A percentile compares a stretch with the other conserved stretches of the same genome.
Evolutionary conservation across 768 basidiomycete genomes (phyloP).

Genomic region (Phallus indusiatus): DNA sequence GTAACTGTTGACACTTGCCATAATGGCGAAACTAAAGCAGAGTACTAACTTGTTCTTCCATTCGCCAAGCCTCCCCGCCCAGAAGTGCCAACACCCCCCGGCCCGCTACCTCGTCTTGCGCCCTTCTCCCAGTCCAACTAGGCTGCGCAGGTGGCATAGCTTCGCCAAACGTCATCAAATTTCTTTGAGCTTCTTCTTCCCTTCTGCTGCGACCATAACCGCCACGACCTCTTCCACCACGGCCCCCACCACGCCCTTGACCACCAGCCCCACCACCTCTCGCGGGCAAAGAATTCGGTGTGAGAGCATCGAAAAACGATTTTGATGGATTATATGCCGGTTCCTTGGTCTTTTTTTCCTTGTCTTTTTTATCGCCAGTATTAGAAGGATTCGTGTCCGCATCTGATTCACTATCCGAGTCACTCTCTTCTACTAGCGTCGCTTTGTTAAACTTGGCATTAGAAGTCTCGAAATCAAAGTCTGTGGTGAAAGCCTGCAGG

Average conservation of each 20-base stretch:
- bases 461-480: conserved; percentile 73
- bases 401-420: conserved; percentile 21
- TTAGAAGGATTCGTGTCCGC: conserved; percentile 24
- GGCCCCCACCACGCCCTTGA: conserved; percentile 25
- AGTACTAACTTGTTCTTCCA: conserved; percentile 3
- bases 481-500: conserved; percentile 55
- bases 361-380: conserved; percentile 20
- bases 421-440: conserved; percentile 27
- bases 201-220: conserved; percentile 53
- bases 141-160: conserved; percentile 71
- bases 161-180: conserved; percentile 83
- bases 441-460: conserved; percentile 80
- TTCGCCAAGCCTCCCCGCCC: neutral
- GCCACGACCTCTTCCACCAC: conserved; percentile 29
- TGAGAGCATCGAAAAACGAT: conserved; percentile 73
- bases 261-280: conserved; percentile 27
- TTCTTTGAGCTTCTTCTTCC: conserved; percentile 77
- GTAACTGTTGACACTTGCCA: too few relatives aligned
- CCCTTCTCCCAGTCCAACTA: conserved; percentile 52
- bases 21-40: neutral
- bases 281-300: conserved; percentile 26
- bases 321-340: conserved; percentile 64
- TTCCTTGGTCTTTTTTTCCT: conserved; percentile 22
- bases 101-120: conserved; percentile 22
- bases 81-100: conserved; percentile 6